These are phyloP conservation scores for Auricularia heimuer DNA, from an alignment of 768 basidiomycete genomes.

Conservation along the genomic window DNA sequence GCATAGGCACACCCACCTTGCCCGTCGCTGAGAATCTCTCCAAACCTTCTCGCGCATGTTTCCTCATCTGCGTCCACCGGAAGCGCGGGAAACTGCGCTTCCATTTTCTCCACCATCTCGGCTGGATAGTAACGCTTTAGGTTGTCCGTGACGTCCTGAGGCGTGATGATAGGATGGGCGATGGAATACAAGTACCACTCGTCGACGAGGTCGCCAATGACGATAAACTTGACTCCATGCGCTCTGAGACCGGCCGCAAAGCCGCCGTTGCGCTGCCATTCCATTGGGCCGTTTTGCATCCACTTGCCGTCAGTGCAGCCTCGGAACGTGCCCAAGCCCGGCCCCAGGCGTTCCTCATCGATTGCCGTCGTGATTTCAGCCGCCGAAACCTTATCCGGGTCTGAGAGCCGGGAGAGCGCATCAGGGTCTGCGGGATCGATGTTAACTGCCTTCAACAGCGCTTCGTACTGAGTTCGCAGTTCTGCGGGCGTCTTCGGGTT, in stretches of 20 bases:
- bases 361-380: constrained; percentile 46
- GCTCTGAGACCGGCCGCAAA: constrained; percentile 44
- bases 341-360: constrained; percentile 44
- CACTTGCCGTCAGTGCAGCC: constrained; percentile 53
- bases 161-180: constrained; percentile 44
- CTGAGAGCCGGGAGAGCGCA: constrained; percentile 40
- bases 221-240: constrained; percentile 50
- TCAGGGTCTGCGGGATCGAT: constrained; percentile 45
- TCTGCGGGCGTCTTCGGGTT: constrained; percentile 52
- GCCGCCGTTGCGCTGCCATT: constrained; percentile 54
- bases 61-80: constrained; percentile 31
- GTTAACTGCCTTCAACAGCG: constrained; percentile 45
- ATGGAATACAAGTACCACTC: constrained; percentile 76
- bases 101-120: constrained; percentile 35
- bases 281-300: constrained; percentile 53
- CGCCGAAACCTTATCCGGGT: constrained; percentile 39
- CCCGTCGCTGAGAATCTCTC: constrained; percentile 47
- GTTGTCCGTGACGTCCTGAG: constrained; percentile 45
- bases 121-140: constrained; percentile 50
- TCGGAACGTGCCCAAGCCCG: constrained; percentile 53
- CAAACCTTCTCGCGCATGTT: constrained; percentile 39
- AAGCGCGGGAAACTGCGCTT: constrained; percentile 34
- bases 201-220: constrained; percentile 60
- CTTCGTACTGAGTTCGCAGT: constrained; percentile 50
- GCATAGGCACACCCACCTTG: constrained; percentile 23